Evolutionary conservation across 306 rosid species (phyloP).

Genomic region (Carpinus fangiana): DNA sequence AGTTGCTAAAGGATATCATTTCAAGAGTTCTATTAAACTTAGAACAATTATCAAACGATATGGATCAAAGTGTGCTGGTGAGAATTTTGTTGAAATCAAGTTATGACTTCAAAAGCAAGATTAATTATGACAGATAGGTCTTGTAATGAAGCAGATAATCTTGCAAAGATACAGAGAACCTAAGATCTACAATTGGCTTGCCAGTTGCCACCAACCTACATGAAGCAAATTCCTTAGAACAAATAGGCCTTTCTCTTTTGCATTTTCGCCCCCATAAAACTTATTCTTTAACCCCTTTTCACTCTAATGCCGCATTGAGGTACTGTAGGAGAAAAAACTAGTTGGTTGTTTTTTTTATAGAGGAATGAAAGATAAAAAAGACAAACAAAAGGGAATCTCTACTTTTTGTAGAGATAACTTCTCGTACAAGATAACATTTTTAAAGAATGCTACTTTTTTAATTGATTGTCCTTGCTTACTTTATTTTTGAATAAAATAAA

Average conservation of each 20-base stretch:
- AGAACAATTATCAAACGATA: background rate
- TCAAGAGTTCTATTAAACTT: background rate
- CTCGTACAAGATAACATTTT: too few species aligned
- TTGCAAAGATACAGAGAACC: background rate
- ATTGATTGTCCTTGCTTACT: too few species aligned
- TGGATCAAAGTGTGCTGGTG: background rate
- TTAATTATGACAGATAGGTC: background rate
- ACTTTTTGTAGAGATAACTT: too few species aligned
- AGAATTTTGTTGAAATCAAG: background rate
- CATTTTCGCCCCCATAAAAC: too few species aligned
- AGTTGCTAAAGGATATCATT: background rate
- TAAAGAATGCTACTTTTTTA: too few species aligned
- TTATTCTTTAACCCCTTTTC: too few species aligned
- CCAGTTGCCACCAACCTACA: background rate
- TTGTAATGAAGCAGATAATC: background rate
- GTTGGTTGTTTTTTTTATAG: too few species aligned
- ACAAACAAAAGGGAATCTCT: too few species aligned
- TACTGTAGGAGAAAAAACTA: too few species aligned
- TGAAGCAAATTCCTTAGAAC: background rate
- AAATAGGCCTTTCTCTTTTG: background rate
- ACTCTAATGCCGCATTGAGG: too few species aligned
- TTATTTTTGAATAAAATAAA: too few species aligned
- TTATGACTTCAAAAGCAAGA: slow-evolving; percentile 1
- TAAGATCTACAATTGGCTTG: background rate
- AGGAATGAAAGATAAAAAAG: too few species aligned